A percentile compares a stretch with the other conserved stretches of the same genome.
Conservation (phyloP, 2,329 filamentous ascomycete species). For the Cladophialophora yegresii region DNA sequence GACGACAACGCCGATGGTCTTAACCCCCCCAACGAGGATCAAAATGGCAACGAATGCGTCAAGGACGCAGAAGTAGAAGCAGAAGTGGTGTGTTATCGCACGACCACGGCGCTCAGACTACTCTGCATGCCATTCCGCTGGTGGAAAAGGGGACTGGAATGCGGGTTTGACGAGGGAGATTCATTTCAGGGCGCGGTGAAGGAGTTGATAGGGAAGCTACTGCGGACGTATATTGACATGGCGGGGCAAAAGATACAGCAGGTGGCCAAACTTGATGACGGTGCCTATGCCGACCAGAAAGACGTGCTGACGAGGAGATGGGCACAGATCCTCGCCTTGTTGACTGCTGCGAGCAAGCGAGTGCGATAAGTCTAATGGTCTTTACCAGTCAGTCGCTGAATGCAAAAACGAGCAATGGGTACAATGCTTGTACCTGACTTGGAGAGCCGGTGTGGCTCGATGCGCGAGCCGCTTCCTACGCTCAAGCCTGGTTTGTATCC, state of each 20-base stretch:
- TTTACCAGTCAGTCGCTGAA: background rate
- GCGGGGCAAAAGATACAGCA: constrained; percentile 6
- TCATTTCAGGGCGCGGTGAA: background rate
- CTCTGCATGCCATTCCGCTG: constrained; percentile 20
- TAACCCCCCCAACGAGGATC: too few species aligned
- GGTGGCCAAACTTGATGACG: constrained; percentile 1
- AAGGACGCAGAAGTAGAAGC: background rate
- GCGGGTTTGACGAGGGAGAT: constrained; percentile 23
- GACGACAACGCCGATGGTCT: too few species aligned
- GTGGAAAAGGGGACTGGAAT: constrained; percentile 10
- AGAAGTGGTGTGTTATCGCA: constrained; percentile 22
- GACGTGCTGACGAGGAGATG: constrained; percentile 15
- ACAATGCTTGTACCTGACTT: background rate
- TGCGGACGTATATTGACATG: constrained; percentile 1
- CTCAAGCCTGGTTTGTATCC: background rate
- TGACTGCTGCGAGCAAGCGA: constrained; percentile 4
- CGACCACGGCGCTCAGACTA: constrained; percentile 19
- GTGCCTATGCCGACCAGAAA: constrained; percentile 1
- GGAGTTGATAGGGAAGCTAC: background rate
- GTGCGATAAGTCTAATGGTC: background rate
- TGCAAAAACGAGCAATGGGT: background rate
- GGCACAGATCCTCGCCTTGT: constrained; percentile 8
- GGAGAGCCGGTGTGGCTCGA: background rate
- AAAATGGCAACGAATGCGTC: background rate
- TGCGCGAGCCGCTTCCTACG: background rate